phyloP scores from a whole-genome alignment of 306 rosid species.

The Trifolium fragiferum region DNA sequence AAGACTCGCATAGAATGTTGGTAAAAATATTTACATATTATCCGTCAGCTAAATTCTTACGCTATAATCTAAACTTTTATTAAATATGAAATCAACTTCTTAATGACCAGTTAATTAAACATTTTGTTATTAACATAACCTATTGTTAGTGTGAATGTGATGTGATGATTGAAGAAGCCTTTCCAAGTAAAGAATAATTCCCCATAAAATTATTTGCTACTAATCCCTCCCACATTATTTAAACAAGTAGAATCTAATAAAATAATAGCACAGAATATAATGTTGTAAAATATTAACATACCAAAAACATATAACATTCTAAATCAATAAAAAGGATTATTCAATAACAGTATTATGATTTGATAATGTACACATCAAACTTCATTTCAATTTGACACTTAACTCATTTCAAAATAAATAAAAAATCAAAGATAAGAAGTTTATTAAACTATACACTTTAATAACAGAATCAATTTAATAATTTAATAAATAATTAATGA shows the following conservation, averaged over 20 bases:
- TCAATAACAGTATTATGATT: slow-evolving; percentile 45
- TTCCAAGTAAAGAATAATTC: slow-evolving; percentile 45
- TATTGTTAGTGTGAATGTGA: slow-evolving; percentile 35
- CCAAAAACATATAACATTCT: slow-evolving; percentile 30
- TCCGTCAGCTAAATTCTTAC: no score
- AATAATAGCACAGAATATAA: slow-evolving; percentile 48
- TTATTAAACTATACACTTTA: slow-evolving; percentile 15
- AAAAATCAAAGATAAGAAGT: slow-evolving; percentile 1
- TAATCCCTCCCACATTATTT: background rate
- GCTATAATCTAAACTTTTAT: no score
- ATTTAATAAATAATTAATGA: slow-evolving; percentile 15
- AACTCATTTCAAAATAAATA: background rate
- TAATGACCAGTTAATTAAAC: no score
- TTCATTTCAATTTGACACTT: slow-evolving; percentile 13
- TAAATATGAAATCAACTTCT: no score
- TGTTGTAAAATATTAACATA: slow-evolving; percentile 35
- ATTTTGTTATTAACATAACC: background rate
- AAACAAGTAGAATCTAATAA: slow-evolving; percentile 58
- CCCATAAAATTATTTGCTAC: slow-evolving; percentile 41
- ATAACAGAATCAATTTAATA: background rate
- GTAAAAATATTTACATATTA: no score
- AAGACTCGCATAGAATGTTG: no score
- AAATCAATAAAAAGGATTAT: slow-evolving; percentile 29
- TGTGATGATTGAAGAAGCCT: slow-evolving; percentile 39
- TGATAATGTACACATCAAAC: slow-evolving; percentile 42